Base-by-base conservation (phyloP, 2,329 filamentous ascomycete species). In the Hymenoscyphus linearis region DNA sequence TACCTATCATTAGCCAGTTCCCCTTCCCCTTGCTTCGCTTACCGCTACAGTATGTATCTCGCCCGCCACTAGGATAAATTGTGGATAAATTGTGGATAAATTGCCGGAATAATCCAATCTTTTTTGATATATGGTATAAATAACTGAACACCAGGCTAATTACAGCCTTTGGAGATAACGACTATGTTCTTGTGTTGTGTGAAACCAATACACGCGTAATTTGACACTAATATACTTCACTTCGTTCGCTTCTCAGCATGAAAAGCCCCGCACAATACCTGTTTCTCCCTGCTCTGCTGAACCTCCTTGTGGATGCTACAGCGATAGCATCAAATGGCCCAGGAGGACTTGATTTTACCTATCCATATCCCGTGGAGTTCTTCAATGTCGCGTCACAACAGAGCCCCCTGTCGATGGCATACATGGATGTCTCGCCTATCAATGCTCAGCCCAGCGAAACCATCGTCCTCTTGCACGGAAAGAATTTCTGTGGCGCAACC, bases 401-500 rank as follows among this genome's bases (percentile, higher is more conserved):
- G 14, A 74, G 78, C 55, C 69, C 75, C n/a, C 70, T 83, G 27
- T 75, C 80, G 50, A 84, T 83, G 81, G 80, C 80, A 82, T 84
- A 37, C 22, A 56, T 56, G 79, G 81, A 84, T 63, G 67, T 83
- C 26, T 57, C 70, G 13, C 78, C 79, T 7, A 74, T 73, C 50
- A 78, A 76, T 40, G 63, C 58, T 6, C 40, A 55, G 10, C 67
- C 58, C 27, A 54, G 57, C 65, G 79, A 75, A 0, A 78, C 77
- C 27, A 37, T 37, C 3, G 71, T 82, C 9, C 75, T 83, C 36
- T 70, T 84, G 16, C 81, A 84, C 67, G 81, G 81, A 65, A 82
- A 82, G 71, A 83, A 83, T 71, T 84, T 84, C 65, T 84, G 81
- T 69, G 78, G 76, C 37, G 73, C 79, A 25, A 84, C 81, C 7